Percentiles rank a stretch among this genome's conserved stretches.
Conservation (phyloP, 345 rosid genomes). For the Melastoma malabathricum region DNA sequence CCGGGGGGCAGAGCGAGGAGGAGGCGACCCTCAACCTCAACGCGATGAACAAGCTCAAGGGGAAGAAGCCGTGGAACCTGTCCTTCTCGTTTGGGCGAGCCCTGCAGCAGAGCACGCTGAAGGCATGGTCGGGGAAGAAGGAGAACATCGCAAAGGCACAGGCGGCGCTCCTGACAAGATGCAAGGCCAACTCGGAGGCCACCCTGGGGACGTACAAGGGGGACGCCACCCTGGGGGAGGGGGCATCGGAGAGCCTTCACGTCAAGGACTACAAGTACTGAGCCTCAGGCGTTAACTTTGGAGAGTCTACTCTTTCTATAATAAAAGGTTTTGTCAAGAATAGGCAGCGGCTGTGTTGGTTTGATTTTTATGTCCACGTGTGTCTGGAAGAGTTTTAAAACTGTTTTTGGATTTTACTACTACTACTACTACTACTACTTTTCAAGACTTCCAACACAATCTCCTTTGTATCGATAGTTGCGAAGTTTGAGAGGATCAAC, state of each 20-base stretch:
- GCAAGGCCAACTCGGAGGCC: conserved; percentile 18
- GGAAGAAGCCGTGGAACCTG: conserved; percentile 14
- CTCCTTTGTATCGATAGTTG: no score
- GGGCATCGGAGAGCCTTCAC: conserved; percentile 19
- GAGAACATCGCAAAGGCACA: conserved; percentile 13
- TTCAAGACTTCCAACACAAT: no score
- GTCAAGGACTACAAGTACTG: conserved; percentile 17
- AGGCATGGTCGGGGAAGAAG: conserved; percentile 14
- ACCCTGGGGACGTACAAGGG: conserved; percentile 13
- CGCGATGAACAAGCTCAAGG: conserved; percentile 12
- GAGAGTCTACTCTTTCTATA: no score
- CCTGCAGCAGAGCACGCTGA: conserved; percentile 18
- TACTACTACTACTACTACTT: no score
- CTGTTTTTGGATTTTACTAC: no score
- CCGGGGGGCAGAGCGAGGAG: conserved; percentile 20
- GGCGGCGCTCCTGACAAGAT: conserved; percentile 8
- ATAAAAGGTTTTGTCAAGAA: no score
- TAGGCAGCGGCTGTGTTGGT: no score
- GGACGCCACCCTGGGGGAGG: conserved; percentile 6
- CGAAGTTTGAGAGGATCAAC: no score
- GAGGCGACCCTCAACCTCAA: conserved; percentile 16
- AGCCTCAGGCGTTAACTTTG: no score
- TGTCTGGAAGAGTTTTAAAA: no score
- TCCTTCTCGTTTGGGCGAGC: conserved; percentile 13
- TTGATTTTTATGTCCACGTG: no score